Conservation (phyloP, 1,284 basidiomycete species). For the Boletellus sp. region DNA sequence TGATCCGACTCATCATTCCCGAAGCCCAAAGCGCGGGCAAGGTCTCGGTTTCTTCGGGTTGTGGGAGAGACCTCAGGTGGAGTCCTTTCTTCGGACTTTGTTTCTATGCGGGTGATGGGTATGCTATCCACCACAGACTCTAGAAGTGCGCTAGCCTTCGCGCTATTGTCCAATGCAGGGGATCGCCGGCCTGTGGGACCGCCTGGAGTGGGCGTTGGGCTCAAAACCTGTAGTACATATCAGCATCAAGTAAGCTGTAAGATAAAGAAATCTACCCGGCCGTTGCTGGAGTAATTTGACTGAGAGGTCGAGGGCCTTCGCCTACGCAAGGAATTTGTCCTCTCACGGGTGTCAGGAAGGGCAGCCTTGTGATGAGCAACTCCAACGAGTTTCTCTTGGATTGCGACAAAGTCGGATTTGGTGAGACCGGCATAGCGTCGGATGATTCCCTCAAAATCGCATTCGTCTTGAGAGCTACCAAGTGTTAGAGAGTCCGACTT, state of each 20-base stretch:
- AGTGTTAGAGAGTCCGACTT: constrained; percentile 46
- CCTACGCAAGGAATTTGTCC: constrained; percentile 57
- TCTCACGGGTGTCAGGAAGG: constrained; percentile 52
- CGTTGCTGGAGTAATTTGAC: constrained; percentile 62
- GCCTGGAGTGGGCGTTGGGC: constrained; percentile 40
- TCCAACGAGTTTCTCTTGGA: constrained; percentile 68
- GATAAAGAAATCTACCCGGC: constrained; percentile 43
- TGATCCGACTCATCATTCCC: constrained; percentile 40
- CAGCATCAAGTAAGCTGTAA: constrained; percentile 7
- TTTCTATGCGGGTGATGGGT: constrained; percentile 36
- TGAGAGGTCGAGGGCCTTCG: constrained; percentile 77
- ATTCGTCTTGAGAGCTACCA: constrained; percentile 49
- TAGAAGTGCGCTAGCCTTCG: constrained; percentile 60
- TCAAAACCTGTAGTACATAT: constrained; percentile 45
- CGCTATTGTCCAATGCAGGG: constrained; percentile 42
- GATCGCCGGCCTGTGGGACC: constrained; percentile 30
- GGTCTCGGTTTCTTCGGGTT: constrained; percentile 61
- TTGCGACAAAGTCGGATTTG: constrained; percentile 61
- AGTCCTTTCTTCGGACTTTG: constrained; percentile 21
- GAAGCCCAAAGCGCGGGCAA: constrained; percentile 67
- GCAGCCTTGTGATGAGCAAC: constrained; percentile 55
- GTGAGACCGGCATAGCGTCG: constrained; percentile 61
- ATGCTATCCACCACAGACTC: constrained; percentile 69
- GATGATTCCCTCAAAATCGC: constrained; percentile 63
- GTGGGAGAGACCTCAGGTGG: constrained; percentile 42